Evolutionary conservation across 257 asterid species (phyloP).

Genomic region (Jacaranda mimosifolia): DNA sequence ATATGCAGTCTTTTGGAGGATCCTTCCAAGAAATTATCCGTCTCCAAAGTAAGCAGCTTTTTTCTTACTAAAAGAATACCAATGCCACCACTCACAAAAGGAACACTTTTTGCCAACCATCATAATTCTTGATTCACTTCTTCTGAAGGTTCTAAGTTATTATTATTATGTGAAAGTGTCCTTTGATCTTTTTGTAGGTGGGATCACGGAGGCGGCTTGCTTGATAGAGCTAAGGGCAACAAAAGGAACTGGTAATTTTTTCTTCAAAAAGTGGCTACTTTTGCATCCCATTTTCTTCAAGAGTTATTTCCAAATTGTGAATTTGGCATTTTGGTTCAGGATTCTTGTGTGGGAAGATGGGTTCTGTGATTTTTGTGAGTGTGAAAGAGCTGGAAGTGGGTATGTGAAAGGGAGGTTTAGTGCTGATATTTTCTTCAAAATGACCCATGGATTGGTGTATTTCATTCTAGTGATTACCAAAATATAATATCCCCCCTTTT

Average conservation of each 20-base stretch:
- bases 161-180: background rate
- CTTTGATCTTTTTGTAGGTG: constrained; percentile 54
- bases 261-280: background rate
- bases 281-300: background rate
- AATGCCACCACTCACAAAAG: constrained; percentile 19
- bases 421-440: constrained; percentile 81
- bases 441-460: constrained; percentile 59
- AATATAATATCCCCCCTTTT: background rate
- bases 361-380: constrained; percentile 71
- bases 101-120: background rate
- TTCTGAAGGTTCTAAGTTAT: background rate
- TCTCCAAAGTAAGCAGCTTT: constrained; percentile 75
- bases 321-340: constrained; percentile 53
- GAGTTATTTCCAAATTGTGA: background rate
- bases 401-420: constrained; percentile 65
- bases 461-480: background rate
- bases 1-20: constrained; percentile 87
- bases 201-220: constrained; percentile 74
- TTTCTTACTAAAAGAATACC: background rate
- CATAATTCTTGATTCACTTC: constrained; percentile 27
- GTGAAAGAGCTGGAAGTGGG: constrained; percentile 65
- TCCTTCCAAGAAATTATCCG: constrained; percentile 84
- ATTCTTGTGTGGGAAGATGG: constrained; percentile 96
- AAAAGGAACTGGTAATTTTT: constrained; percentile 75
- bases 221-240: constrained; percentile 76